Evolutionary conservation across 192 early-diverging fungal genomes (phyloP).

Genomic region (Dimargaris verticillata): DNA sequence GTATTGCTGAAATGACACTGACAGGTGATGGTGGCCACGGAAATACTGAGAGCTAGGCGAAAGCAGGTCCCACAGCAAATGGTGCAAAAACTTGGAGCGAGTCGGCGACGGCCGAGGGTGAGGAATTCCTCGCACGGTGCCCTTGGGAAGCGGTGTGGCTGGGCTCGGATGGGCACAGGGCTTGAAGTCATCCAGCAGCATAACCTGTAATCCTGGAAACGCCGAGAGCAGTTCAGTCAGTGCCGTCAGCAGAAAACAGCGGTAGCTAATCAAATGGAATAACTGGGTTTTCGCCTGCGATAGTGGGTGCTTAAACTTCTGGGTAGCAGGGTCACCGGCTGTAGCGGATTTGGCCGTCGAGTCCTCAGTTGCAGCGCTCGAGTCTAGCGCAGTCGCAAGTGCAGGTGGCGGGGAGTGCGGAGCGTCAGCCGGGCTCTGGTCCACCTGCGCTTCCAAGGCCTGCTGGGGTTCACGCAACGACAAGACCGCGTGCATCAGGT

Average conservation of each 20-base stretch:
- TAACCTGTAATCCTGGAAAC: conserved; percentile 41
- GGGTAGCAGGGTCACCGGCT: background rate
- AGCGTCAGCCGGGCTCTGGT: background rate
- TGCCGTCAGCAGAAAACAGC: conserved; percentile 72
- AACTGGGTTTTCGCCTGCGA: background rate
- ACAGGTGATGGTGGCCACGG: background rate
- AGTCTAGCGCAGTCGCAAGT: background rate
- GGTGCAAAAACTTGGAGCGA: conserved; percentile 25
- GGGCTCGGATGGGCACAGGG: conserved; percentile 2
- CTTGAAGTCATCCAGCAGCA: conserved; percentile 15
- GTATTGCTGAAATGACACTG: conserved; percentile 1
- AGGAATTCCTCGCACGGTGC: too few species aligned
- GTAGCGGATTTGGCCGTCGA: background rate
- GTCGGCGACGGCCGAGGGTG: conserved; percentile 13
- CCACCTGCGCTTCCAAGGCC: background rate
- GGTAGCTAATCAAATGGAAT: conserved; percentile 22
- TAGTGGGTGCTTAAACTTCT: background rate
- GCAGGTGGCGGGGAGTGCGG: background rate
- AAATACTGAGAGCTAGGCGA: conserved; percentile 6
- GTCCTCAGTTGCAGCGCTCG: background rate
- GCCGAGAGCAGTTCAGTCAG: conserved; percentile 75
- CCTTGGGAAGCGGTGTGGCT: conserved; percentile 8
- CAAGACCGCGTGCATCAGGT: background rate
- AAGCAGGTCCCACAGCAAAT: conserved; percentile 27
- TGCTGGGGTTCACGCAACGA: background rate